These are phyloP conservation scores for Castanopsis chinensis DNA, from an alignment of 306 rosid species.

Conservation along the genomic window DNA sequence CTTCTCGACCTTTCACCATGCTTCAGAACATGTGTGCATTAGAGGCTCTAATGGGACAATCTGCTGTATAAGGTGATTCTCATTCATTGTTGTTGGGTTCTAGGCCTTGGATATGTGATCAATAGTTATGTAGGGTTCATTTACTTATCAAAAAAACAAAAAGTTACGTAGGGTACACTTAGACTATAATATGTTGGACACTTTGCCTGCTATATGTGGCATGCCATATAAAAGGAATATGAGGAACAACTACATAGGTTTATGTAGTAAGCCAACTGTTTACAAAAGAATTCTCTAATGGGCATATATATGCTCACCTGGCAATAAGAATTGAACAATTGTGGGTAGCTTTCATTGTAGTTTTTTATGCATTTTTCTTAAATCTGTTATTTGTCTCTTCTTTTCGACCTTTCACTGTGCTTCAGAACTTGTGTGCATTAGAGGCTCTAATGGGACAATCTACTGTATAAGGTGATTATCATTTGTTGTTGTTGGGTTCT, in stretches of 20 bases:
- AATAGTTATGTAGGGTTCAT: neutral
- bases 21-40: neutral
- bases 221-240: neutral
- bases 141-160: no score
- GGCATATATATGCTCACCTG: neutral
- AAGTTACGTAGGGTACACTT: neutral
- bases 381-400: neutral
- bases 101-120: neutral
- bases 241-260: neutral
- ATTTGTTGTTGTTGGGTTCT: neutral
- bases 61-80: neutral
- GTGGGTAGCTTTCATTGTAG: neutral
- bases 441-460: neutral
- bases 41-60: neutral
- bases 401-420: neutral
- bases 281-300: neutral
- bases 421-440: neutral
- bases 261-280: neutral
- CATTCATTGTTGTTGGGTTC: neutral
- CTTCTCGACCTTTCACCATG: neutral
- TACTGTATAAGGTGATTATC: neutral
- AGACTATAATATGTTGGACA: neutral
- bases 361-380: neutral
- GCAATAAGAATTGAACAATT: neutral
- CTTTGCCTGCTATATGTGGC: neutral